Evolutionary conservation across 768 basidiomycete genomes (phyloP), one percentile per base, ranked within the genome.

Genomic region (Baorangia bicolor): DNA sequence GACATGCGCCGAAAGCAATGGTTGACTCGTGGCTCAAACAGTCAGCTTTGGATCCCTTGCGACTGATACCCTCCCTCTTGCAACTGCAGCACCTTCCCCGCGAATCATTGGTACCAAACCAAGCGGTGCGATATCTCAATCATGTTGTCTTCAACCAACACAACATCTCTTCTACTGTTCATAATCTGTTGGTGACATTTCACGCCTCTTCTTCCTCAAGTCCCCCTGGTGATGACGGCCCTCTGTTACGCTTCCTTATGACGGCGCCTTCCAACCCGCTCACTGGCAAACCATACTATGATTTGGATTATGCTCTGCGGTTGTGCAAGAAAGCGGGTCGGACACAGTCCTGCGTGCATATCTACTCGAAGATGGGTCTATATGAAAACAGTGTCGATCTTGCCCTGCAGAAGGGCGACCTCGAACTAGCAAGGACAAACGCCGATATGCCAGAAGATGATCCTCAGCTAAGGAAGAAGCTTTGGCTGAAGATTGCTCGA

Each of bases 401-500:
- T 42, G 96, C 97, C 1, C 75, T 99, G 47, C 86, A 92, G 69
- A 94, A 94, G 68, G 96, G 94, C 7, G 97, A 99, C 67, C 69
- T 99, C 53, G 97, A 98, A 59, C 76, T 98, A 25, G 97, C 97
- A 9, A 97, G 92, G 75, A 83, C 88, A 61, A 95, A 97, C 63
- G 97, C 97, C 4, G 93, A 99, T 68, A 88, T 88, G 81, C 94
- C 93, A 9, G 92, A 92, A 62, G 94, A 94, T 56, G 95, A 98
- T 65, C 84, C 84, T 49, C 82, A 83, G 33, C 67, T 98, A 59
- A 77, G 92, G 57, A 98, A 96, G 78, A 94, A 94, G 71, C 76
- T 99, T 49, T 99, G 97, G 97, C 77, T 99, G 50, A 98, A 98
- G 77, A 94, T 98, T 62, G 97, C 97, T n/a, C 90, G 89, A 59